Evolutionary conservation across 2,329 filamentous ascomycete species (phyloP).

Genomic region (Decorospora gaudefroyi): DNA sequence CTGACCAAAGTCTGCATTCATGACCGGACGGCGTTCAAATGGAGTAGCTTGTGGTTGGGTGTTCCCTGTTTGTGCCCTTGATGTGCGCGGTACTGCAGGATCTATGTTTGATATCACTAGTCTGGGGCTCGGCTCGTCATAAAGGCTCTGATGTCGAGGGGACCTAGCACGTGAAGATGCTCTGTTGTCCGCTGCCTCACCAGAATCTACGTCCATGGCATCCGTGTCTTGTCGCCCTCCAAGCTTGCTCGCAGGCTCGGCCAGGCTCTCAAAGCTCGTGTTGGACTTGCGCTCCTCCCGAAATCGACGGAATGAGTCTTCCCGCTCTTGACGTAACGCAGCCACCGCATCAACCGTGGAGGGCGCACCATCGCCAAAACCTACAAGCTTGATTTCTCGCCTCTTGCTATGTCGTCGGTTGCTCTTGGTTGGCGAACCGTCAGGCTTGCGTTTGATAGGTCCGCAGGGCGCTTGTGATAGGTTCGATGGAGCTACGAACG

Average conservation of each 20-base stretch:
- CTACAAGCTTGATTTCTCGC: constrained; percentile 29
- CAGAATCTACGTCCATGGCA: constrained; percentile 10
- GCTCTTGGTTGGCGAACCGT: constrained; percentile 24
- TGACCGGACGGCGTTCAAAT: not conserved
- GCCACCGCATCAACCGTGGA: constrained; percentile 4
- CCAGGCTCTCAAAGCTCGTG: constrained; percentile 15
- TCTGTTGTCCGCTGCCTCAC: not conserved
- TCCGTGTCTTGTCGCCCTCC: constrained; percentile 4
- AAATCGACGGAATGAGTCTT: constrained; percentile 19
- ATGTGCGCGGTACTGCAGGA: not conserved
- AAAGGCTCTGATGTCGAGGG: constrained; percentile 27
- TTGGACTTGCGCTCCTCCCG: constrained; percentile 22
- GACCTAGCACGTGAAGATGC: constrained; percentile 14
- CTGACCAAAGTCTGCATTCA: not conserved
- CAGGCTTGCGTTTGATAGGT: constrained; percentile 32
- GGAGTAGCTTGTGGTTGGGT: not conserved
- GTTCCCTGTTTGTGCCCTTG: not conserved
- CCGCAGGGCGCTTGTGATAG: constrained; percentile 1
- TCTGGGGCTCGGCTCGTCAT: constrained; percentile 19
- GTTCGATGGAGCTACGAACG: not conserved
- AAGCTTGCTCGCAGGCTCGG: constrained; percentile 1
- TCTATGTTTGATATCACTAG: not conserved
- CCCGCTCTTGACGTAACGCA: constrained; percentile 15
- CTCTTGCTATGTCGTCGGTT: constrained; percentile 27
- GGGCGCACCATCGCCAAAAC: constrained; percentile 16